These are phyloP conservation scores for Nicotiana tomentosiformis DNA, from an alignment of 257 asterid genomes.

Conservation along the genomic window DNA sequence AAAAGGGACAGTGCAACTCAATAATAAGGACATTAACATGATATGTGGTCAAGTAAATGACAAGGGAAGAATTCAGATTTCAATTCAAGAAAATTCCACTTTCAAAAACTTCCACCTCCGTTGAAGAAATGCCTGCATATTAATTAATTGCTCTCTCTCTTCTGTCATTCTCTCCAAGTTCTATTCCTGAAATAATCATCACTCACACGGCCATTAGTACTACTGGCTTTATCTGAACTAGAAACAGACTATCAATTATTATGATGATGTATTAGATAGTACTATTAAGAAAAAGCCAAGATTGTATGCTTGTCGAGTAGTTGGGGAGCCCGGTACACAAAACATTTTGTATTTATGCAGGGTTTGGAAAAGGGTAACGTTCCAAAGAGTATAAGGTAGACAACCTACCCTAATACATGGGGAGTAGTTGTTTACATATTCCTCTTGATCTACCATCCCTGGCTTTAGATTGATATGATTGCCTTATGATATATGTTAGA, in stretches of 20 bases:
- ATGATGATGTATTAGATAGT: background rate
- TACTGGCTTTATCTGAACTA: background rate
- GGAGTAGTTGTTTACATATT: no score
- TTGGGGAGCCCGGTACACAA: no score
- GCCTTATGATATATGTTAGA: background rate
- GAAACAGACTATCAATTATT: background rate
- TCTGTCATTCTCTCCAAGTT: constrained; percentile 46
- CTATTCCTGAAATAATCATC: background rate
- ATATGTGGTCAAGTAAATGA: constrained; percentile 50
- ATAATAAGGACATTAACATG: constrained; percentile 14
- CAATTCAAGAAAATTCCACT: constrained; percentile 38
- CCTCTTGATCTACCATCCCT: background rate
- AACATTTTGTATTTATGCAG: no score
- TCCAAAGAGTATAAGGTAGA: no score
- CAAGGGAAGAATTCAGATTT: constrained; percentile 33
- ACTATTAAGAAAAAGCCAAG: background rate
- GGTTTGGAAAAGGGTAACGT: no score
- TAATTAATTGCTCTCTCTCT: constrained; percentile 64
- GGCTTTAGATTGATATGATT: background rate
- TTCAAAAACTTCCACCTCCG: constrained; percentile 42
- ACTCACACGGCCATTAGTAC: background rate
- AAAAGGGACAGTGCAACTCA: constrained; percentile 14
- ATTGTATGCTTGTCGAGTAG: no score
- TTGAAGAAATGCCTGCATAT: constrained; percentile 4
- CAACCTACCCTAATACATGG: no score